These are phyloP conservation scores for Solanum pinnatisectum DNA, from an alignment of 257 asterid species.

Conservation along the genomic window DNA sequence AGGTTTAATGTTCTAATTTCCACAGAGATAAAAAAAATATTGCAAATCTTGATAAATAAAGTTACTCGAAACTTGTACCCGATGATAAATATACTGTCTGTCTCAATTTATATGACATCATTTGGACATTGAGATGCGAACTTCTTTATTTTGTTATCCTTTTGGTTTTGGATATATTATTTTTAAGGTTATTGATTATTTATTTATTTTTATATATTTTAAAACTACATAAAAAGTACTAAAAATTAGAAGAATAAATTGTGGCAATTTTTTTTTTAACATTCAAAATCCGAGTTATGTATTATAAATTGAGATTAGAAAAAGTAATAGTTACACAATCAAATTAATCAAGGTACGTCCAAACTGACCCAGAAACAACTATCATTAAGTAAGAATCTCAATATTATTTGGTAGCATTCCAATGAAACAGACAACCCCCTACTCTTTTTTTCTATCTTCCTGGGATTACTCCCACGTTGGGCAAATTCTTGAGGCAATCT, in stretches of 20 bases:
- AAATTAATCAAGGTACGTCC: not conserved
- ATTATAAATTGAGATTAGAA: not conserved
- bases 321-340: not conserved
- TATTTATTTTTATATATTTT: not conserved
- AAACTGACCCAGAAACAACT: not conserved
- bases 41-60: not conserved
- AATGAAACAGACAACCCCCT: not conserved
- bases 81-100: fast-evolving
- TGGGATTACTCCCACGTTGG: not conserved
- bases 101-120: not conserved
- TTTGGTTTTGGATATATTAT: not conserved
- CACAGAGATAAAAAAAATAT: not conserved
- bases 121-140: not conserved
- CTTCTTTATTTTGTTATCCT: not conserved
- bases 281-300: not conserved
- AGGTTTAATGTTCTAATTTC: not conserved
- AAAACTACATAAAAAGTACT: not conserved
- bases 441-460: not conserved
- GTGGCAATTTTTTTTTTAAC: not conserved
- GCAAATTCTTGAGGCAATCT: not conserved
- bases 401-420: not conserved
- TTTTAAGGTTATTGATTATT: not conserved
- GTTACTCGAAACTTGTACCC: not conserved
- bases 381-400: not conserved
- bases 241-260: not conserved